Percentiles rank a stretch among this genome's conserved stretches.
Evolutionary conservation across 2,329 filamentous ascomycete species (phyloP).

Genomic region (Diaporthe vaccinii): DNA sequence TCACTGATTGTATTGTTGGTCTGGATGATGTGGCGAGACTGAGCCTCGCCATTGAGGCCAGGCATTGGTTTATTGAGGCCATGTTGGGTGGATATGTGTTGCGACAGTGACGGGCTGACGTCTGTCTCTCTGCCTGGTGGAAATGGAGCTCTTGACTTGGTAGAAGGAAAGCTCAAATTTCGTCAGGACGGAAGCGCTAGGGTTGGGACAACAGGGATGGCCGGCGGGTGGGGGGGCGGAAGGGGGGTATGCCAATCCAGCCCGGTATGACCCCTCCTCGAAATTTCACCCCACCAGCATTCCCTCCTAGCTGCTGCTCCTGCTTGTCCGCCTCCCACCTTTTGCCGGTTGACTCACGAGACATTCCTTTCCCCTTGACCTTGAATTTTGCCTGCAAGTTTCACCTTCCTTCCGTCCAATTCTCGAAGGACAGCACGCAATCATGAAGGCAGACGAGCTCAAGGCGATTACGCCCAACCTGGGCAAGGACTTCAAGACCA

Average conservation of each 20-base stretch:
- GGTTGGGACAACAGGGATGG: background rate
- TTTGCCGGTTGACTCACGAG: slow-evolving; percentile 39
- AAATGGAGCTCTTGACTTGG: background rate
- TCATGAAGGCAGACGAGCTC: slow-evolving; percentile 71
- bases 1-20: slow-evolving; percentile 55
- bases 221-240: background rate
- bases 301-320: slow-evolving; percentile 22
- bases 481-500: slow-evolving; percentile 82
- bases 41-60: slow-evolving; percentile 68
- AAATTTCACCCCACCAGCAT: slow-evolving; percentile 43
- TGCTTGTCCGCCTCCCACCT: slow-evolving; percentile 20
- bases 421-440: slow-evolving; percentile 42
- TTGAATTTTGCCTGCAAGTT: background rate
- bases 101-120: slow-evolving; percentile 12
- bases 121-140: background rate
- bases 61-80: slow-evolving; percentile 66
- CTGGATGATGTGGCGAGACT: slow-evolving; percentile 58
- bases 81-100: slow-evolving; percentile 51
- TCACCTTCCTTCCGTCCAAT: background rate
- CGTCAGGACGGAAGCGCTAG: slow-evolving; percentile 1
- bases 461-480: slow-evolving; percentile 64
- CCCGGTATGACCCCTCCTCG: slow-evolving; percentile 43
- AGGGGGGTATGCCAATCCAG: background rate
- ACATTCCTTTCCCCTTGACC: slow-evolving; percentile 19
- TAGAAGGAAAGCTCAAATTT: slow-evolving; percentile 37